Percentiles rank a stretch among this genome's conserved stretches.
phyloP scores from a whole-genome alignment of 768 basidiomycete genomes.

The Butyriboletus loyo region DNA sequence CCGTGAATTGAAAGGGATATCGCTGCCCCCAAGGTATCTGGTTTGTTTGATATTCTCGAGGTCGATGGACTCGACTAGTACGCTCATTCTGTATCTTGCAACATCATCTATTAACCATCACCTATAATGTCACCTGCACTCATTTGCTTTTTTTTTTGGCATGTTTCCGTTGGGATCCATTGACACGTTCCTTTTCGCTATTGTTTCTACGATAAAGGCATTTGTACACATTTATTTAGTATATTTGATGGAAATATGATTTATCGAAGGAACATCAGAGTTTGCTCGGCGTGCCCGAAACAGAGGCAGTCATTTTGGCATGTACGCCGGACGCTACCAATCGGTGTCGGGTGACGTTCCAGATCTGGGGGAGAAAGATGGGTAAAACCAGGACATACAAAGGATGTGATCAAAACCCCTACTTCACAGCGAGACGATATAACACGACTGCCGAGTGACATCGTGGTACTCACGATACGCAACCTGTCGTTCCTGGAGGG shows the following conservation, averaged over 20 bases:
- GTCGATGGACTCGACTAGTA: slow-evolving; percentile 13
- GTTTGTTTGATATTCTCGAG: slow-evolving; percentile 3
- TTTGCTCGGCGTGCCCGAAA: not conserved
- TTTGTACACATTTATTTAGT: slow-evolving; percentile 11
- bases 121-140: not conserved
- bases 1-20: not conserved
- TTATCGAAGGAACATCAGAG: slow-evolving; percentile 13
- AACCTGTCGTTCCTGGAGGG: slow-evolving; percentile 44
- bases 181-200: slow-evolving; percentile 7
- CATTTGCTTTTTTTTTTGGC: not conserved
- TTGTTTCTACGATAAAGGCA: not conserved
- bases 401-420: not conserved
- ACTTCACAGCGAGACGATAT: slow-evolving; percentile 53
- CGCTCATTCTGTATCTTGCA: slow-evolving; percentile 19
- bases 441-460: slow-evolving; percentile 46
- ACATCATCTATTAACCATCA: slow-evolving; percentile 4
- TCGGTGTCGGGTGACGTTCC: slow-evolving; percentile 51
- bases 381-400: not conserved
- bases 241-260: slow-evolving; percentile 10
- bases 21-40: not conserved
- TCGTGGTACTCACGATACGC: slow-evolving; percentile 50
- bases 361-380: slow-evolving; percentile 39
- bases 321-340: slow-evolving; percentile 55
- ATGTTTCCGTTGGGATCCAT: slow-evolving; percentile 4
- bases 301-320: slow-evolving; percentile 48